Evolutionary conservation across 441 rosid genomes (phyloP).

Genomic region (Populus tomentosa): DNA sequence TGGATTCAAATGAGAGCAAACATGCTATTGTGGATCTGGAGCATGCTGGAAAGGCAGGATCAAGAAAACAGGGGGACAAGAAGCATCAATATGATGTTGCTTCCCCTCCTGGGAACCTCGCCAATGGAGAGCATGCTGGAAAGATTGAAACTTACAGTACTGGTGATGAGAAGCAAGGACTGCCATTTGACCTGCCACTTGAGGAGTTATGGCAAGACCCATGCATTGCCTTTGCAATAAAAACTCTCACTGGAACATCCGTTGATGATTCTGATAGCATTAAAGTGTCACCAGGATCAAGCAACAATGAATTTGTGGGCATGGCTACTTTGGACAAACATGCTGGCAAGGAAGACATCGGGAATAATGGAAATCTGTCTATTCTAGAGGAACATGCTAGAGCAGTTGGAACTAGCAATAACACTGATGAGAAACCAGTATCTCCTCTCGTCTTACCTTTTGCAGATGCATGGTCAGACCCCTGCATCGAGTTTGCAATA

Average conservation of each 20-base stretch:
- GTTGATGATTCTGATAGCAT: constrained; percentile 32
- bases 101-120: not conserved
- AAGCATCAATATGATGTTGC: not conserved
- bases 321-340: constrained; percentile 19
- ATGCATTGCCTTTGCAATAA: constrained; percentile 95
- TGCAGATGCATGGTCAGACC: constrained; percentile 70
- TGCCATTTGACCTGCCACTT: constrained; percentile 46
- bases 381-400: constrained; percentile 11
- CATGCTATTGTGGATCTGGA: constrained; percentile 20
- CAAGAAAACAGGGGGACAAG: not conserved
- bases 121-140: constrained; percentile 5
- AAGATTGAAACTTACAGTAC: constrained; percentile 14
- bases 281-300: constrained; percentile 35
- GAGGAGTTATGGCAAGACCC: constrained; percentile 80
- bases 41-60: constrained; percentile 20
- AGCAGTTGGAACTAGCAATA: constrained; percentile 20
- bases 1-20: constrained; percentile 16
- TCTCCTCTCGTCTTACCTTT: constrained; percentile 30
- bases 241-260: constrained; percentile 77
- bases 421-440: constrained; percentile 21
- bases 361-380: constrained; percentile 9
- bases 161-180: constrained; percentile 25
- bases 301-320: constrained; percentile 21
- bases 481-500: constrained; percentile 91
- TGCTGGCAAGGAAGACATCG: constrained; percentile 14